Percentiles rank a stretch among this genome's conserved stretches.
Conservation (phyloP, 225 moss, liverwort and hornwort genomes). For the Sphagnum contortum region DNA sequence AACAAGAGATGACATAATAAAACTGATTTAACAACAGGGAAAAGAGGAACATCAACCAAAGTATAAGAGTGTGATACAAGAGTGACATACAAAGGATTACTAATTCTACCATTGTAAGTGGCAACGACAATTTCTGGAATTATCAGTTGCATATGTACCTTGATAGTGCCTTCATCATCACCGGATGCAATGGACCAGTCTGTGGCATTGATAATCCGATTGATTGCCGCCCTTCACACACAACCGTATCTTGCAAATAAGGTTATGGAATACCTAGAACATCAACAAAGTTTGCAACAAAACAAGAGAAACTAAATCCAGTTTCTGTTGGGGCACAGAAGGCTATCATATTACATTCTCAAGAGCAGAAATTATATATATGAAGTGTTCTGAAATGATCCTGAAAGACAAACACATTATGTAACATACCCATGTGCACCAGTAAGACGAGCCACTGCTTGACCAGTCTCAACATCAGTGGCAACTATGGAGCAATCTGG, state of each 20-base stretch:
- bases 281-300: not conserved
- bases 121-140: too few relatives aligned
- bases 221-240: slow-evolving; percentile 47
- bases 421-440: slow-evolving; percentile 40
- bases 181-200: slow-evolving; percentile 75
- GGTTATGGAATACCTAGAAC: not conserved
- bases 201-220: slow-evolving; percentile 66
- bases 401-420: not conserved
- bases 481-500: slow-evolving; percentile 79
- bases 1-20: too few relatives aligned
- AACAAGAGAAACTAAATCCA: not conserved
- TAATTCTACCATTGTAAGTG: too few relatives aligned
- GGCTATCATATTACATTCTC: too few relatives aligned
- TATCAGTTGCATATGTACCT: slow-evolving; percentile 17
- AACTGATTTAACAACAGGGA: too few relatives aligned
- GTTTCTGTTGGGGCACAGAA: too few relatives aligned
- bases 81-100: too few relatives aligned
- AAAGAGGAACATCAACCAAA: too few relatives aligned
- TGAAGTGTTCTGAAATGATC: not conserved
- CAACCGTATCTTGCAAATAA: not conserved
- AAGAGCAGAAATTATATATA: too few relatives aligned
- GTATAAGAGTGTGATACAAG: too few relatives aligned
- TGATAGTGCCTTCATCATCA: slow-evolving; percentile 77
- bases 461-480: slow-evolving; percentile 73
- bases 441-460: slow-evolving; percentile 52